Evolutionary conservation across 148 eudicot species (phyloP), one percentile per base, ranked within the genome.

Genomic region (Vaccinium vitisidaea): DNA sequence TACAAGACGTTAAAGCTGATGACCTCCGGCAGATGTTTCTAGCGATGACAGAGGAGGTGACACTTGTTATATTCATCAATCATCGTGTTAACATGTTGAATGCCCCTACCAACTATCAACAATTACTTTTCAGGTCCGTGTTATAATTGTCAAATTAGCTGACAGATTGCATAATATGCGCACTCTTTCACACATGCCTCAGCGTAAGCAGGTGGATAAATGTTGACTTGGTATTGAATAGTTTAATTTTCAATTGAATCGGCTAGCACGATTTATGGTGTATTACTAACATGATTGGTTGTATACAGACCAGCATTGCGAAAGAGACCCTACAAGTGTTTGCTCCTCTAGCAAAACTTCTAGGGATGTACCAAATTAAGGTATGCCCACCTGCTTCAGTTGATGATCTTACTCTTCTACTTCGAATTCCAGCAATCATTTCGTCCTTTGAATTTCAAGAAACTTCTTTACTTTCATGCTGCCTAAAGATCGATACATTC

Each of bases 101-200:
- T 65, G 67, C 36, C 67, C 4, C 54, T 27, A 7, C 56, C 30
- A 81, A 77, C 58, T 83, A 77, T 30, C 15, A 65, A 39, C 49
- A 43, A 30, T 46, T 88, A 73, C 46, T 85, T 85, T 86, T 88
- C 91, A 97, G 99, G 99, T 97, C 82, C 98, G 99, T 59, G 98
- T 97, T 74, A 97, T 97, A 76, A 97, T 97, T 80, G 99, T 97
- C 86, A 97, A 97, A 86, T 86, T 97, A 85, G 99, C 99, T 69
- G 99, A 97, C 88, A 93, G 99, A 88, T 90, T 97, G 86, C 99
- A 97, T 91, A 97, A 97, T 87, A 97, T 97, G 99, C 95, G 98
- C 59, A 97, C 99, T 27, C 98, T 97, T 84, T 88, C 94, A 27
- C 96, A 97, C 84, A 97, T 97, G 99, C 99, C 99, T 84, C 91